Evolutionary conservation across 495 filamentous ascomycete species (phyloP).

Genomic region (Amphirosellinia nigrospora): DNA sequence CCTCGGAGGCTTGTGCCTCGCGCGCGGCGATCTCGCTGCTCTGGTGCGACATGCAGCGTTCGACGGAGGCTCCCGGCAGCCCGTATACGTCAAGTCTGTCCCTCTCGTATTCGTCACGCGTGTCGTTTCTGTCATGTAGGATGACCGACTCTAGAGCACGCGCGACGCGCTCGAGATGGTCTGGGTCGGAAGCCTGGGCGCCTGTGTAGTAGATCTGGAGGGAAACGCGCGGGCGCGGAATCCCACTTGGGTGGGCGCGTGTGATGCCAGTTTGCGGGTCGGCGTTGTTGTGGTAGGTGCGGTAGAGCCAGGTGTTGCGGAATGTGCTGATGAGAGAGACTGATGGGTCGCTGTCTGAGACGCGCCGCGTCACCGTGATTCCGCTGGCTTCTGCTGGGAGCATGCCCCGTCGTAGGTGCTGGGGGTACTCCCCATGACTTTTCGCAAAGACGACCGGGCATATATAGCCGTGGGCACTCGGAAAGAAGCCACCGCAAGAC

Average conservation of each 20-base stretch:
- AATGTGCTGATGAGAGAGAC: constrained; percentile 14
- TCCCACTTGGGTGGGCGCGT: neutral
- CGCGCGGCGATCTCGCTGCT: neutral
- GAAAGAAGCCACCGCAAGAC: too few relatives aligned
- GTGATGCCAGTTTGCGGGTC: constrained; percentile 8
- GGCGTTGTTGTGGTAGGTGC: neutral
- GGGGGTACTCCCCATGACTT: constrained; percentile 2
- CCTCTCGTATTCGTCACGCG: neutral
- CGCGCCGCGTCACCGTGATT: constrained; percentile 4
- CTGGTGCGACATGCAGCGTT: neutral
- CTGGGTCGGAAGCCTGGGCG: constrained; percentile 7
- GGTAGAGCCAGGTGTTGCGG: neutral
- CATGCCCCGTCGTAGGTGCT: constrained; percentile 4
- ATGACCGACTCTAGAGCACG: constrained; percentile 1
- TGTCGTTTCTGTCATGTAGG: neutral
- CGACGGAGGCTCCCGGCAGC: neutral
- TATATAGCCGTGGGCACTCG: too few relatives aligned
- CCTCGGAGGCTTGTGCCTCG: constrained; percentile 1
- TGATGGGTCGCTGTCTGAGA: constrained; percentile 11
- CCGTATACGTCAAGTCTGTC: constrained; percentile 11
- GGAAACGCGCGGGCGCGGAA: constrained; percentile 1
- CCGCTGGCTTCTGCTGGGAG: constrained; percentile 4
- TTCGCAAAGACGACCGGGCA: too few relatives aligned
- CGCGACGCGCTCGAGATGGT: neutral
- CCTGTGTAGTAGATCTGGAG: constrained; percentile 15